Evolutionary conservation across 2,329 filamentous ascomycete genomes (phyloP).

Genomic region (Malbranchea cinnamomea): DNA sequence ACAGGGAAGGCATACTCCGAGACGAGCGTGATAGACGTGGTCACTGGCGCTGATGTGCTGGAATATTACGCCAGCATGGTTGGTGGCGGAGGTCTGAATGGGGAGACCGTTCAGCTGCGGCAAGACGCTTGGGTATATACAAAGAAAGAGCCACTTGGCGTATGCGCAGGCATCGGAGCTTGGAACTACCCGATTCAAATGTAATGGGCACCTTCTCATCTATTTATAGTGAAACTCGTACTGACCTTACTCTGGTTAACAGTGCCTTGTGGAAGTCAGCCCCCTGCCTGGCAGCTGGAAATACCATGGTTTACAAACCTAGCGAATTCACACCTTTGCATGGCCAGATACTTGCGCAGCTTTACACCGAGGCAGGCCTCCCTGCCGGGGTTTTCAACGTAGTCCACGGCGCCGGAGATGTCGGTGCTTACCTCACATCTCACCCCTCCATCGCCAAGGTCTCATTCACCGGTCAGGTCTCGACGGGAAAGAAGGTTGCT

Average conservation of each 20-base stretch:
- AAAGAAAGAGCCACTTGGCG: constrained; percentile 65
- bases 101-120: constrained; percentile 60
- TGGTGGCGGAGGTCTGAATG: constrained; percentile 62
- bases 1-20: constrained; percentile 78
- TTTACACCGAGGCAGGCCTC: constrained; percentile 65
- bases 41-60: constrained; percentile 69
- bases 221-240: neutral
- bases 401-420: constrained; percentile 63
- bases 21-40: constrained; percentile 68
- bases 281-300: constrained; percentile 70
- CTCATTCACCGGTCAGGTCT: constrained; percentile 77
- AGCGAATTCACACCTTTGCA: constrained; percentile 81
- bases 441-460: constrained; percentile 68
- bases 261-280: constrained; percentile 74
- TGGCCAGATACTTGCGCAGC: constrained; percentile 55
- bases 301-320: constrained; percentile 84
- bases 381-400: constrained; percentile 79
- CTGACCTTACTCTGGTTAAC: constrained; percentile 1
- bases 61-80: constrained; percentile 76
- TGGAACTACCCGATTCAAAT: constrained; percentile 93
- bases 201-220: constrained; percentile 15
- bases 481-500: constrained; percentile 70
- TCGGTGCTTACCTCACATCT: constrained; percentile 58
- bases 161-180: constrained; percentile 74
- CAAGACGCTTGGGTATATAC: constrained; percentile 71